phyloP scores from a whole-genome alignment of 1,139 yeast genomes.

The Blastobotrys persicus region DNA sequence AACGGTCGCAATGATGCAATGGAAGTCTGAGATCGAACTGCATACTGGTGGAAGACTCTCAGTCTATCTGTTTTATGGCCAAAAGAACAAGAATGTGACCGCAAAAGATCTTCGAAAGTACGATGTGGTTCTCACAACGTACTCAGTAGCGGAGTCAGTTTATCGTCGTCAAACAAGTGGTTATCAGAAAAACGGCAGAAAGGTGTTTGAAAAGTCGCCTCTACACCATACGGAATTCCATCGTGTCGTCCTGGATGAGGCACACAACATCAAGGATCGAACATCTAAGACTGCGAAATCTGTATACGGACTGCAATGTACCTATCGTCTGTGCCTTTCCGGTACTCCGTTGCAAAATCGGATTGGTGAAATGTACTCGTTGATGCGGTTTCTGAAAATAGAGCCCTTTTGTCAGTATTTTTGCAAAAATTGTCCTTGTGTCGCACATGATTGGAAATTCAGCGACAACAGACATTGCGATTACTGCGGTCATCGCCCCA shows the following conservation, averaged over 20 bases:
- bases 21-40: slow-evolving; percentile 88
- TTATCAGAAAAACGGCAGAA: slow-evolving; percentile 64
- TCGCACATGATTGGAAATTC: slow-evolving; percentile 77
- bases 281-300: slow-evolving; percentile 92
- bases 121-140: slow-evolving; percentile 87
- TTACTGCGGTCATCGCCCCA: slow-evolving; percentile 82
- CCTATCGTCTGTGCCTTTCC: slow-evolving; percentile 83
- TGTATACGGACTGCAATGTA: slow-evolving; percentile 67
- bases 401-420: slow-evolving; percentile 86
- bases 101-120: slow-evolving; percentile 56
- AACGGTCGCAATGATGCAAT: slow-evolving; percentile 95
- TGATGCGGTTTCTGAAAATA: slow-evolving; percentile 76
- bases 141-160: slow-evolving; percentile 85
- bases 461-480: slow-evolving; percentile 82
- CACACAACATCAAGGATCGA: slow-evolving; percentile 94
- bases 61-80: slow-evolving; percentile 80
- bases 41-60: slow-evolving; percentile 72
- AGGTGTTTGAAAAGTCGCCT: slow-evolving; percentile 72
- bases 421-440: slow-evolving; percentile 88
- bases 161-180: slow-evolving; percentile 83
- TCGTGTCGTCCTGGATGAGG: slow-evolving; percentile 92
- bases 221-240: slow-evolving; percentile 76
- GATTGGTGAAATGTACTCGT: slow-evolving; percentile 92
- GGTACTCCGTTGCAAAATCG: slow-evolving; percentile 97
- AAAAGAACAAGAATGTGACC: slow-evolving; percentile 44